Evolutionary conservation across 345 rosid genomes (phyloP), one percentile per base, ranked within the genome.

Genomic region (Gossypium thurberi): DNA sequence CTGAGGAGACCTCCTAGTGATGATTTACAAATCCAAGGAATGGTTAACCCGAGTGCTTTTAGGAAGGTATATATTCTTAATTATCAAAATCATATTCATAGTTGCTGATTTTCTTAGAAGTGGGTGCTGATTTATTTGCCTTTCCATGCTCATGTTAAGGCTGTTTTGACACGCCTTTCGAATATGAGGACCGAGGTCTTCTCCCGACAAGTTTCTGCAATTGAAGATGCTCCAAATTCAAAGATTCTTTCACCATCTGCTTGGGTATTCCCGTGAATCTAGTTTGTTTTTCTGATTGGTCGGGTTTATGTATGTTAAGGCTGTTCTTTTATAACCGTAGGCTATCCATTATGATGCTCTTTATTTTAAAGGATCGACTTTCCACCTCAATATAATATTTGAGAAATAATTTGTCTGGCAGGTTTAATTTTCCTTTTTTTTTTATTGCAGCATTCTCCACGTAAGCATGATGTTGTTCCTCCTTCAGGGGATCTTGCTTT

Each of bases 1-100:
- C 86, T 87, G 6, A 86, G 90, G 75, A 83, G 89, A 80, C 89
- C 90, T 18, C 82, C 91, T 0, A 85, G 89, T 71, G 94, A 89
- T 74, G 91, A 85, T 75, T 88, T 87, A 53, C 86, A 86, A 81
- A 89, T 89, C 43, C 87, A 81, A 76, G 94, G 91, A 51, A 75
- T 89, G 69, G 84, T 82, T 17, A 85, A 87, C 76, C 94, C 94
- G 47, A 79, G 46, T 53, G 91, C 90, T 76, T 89, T 89, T 78
- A 83, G 87, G 74, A 84, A 84, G 94, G 94, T 87, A 78, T 11
- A 48, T 12, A 6, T 55, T 14, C 28, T 47, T 53, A 0, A 44
- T 21, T 74, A 48, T 56, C 15, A 5, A 55, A 20, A 70, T 48
- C 11, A 37, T 3, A 14, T 14, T 59, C 71, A 43, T 55, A 40